Base-by-base conservation (phyloP, 1,284 basidiomycete species). In the Hymenochaete sp. region DNA sequence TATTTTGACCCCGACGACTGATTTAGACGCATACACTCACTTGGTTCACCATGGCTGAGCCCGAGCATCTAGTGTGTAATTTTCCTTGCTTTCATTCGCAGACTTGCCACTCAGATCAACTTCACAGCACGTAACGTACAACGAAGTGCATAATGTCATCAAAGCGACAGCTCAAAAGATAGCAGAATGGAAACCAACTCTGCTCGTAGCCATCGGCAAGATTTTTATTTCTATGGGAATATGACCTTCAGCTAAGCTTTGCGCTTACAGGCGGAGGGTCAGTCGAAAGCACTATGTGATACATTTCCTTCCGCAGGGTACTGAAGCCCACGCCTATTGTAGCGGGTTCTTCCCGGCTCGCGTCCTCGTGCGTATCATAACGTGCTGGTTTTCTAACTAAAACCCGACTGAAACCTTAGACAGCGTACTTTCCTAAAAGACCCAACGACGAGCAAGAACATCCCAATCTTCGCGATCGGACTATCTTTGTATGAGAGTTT, bases 291-390 rank as follows among this genome's bases (percentile, higher is more conserved):
- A 31, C 14, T 9, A 31, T 31, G 28, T 31, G 9, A 31, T 31
- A 14, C 14, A 9, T 10, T 31, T 31, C 28, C 28, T 31, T 31
- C 14, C 9, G 9, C 28, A 10, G 9, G 14, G 9, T 31, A 10
- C 14, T 31, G 28, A 9, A 14, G 21, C 32, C 14, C 32, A 35
- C 13, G 13, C 13, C 14, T 42, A 52, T 45, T 52, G 44, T 62
- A 86, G 92, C 42, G 92, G 92, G 31, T 95, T 95, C 68, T 92
- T 95, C 66, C 92, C 93, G 38, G 91, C 93, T 21, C 84, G 92
- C 51, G 87, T 95, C 43, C 75, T 95, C 73, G 85, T 84, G 54
- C 55, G 53, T 36, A 27, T 36, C 46, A 26, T 42, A 29, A 42
- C 36, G 49, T 40, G 24, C 39, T 32, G 32, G 4, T 33, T 29